Base-by-base conservation (phyloP, 2,329 filamentous ascomycete genomes). In the Verticillium albo-atrum region DNA sequence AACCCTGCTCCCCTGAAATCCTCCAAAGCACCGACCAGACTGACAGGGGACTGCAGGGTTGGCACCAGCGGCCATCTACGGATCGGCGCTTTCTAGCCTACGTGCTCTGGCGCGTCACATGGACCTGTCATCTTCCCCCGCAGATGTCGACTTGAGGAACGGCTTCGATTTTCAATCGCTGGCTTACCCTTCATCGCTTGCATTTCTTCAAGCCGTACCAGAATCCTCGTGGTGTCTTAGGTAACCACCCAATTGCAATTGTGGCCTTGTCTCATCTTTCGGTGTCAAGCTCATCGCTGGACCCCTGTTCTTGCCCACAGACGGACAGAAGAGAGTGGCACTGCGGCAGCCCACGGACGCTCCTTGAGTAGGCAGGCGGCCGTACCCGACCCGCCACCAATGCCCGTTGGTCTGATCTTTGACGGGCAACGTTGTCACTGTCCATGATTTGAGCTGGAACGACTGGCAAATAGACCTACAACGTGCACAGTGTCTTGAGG, bases 41-140 rank as follows among this genome's bases (percentile, higher is more conserved):
- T 56, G 37, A 37, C 34, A 42, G 25, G 34, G 54, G 54, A 14
- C 25, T 14, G 54, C 54, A 47, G 54, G 54, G 54, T 56, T 56
- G 54, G 54, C 54, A 56, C 54, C 26, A 30, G 54, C 54, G 27
- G 34, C 54, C 54, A 37, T 56, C 54, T 35, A 26, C 5, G 20
- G 54, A 56, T 56, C 54, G 34, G 54, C 54, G 25, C 54, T 56
- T 17, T 37, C 54, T 37, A 47, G 14, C 37, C 54, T 50, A n/a
- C 25, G 42, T 50, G 4, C 10, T 50, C 42, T 50, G 42, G 42
- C 42, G 20, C 42, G 34, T 56, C 32, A 42, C 54, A 32, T 54
- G 27, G 28, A 54, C 52, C 52, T 54, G 52, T 32, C 52, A 54
- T n/a, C 10, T 54, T 50, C 42, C 42, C 42, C 42, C 42, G 42